Conservation (phyloP, 768 basidiomycete genomes). For the Podaxis mareebaensis region DNA sequence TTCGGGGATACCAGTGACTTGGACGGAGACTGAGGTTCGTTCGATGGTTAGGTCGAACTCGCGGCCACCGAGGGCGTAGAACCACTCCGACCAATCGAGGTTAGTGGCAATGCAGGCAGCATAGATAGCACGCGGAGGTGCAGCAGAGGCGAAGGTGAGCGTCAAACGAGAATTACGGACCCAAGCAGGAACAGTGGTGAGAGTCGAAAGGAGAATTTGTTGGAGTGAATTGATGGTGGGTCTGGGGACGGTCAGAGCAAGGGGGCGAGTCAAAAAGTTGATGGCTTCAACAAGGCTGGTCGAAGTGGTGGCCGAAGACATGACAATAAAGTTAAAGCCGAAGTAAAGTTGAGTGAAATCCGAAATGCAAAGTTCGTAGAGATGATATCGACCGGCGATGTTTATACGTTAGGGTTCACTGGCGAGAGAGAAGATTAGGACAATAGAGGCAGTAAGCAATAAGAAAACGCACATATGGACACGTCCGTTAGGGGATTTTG, state of each 20-base stretch:
- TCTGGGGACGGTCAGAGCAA: conserved; percentile 28
- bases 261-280: conserved; percentile 38
- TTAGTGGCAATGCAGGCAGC: conserved; percentile 34
- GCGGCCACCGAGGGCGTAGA: conserved; percentile 32
- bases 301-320: conserved; percentile 18
- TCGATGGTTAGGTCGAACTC: conserved; percentile 38
- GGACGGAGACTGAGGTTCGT: conserved; percentile 27
- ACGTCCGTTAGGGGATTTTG: neutral
- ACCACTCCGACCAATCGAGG: conserved; percentile 39
- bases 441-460: neutral
- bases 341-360: neutral
- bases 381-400: conserved; percentile 15
- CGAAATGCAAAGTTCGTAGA: neutral
- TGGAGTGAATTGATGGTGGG: conserved; percentile 27
- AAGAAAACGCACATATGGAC: neutral
- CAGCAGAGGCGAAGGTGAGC: conserved; percentile 28
- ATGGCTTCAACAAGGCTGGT: conserved; percentile 33
- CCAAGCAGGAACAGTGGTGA: conserved; percentile 24
- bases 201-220: conserved; percentile 32
- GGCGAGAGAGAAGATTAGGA: neutral
- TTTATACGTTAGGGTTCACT: neutral
- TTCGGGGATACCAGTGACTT: conserved; percentile 25
- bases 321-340: neutral
- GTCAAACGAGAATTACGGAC: conserved; percentile 23
- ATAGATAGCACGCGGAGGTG: conserved; percentile 36